Percentiles rank a stretch among this genome's conserved stretches.
phyloP scores from a whole-genome alignment of 257 asterid genomes.

The Schizonepeta tenuifolia region DNA sequence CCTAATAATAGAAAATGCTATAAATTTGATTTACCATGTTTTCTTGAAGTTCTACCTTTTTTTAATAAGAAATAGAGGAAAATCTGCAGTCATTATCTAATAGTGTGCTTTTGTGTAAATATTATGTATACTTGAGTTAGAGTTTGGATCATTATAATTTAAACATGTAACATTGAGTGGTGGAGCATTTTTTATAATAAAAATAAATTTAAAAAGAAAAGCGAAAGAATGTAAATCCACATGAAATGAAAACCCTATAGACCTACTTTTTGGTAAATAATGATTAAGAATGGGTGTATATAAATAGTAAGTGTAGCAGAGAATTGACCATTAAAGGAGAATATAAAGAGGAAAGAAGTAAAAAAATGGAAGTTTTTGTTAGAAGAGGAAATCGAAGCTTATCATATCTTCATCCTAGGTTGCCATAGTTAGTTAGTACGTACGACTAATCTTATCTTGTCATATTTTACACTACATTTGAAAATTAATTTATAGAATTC shows the following conservation, averaged over 20 bases:
- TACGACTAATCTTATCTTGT: constrained; percentile 23
- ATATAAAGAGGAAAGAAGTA: background rate
- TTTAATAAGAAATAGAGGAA: no score
- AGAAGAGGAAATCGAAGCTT: constrained; percentile 28
- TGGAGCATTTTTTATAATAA: background rate
- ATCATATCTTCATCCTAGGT: constrained; percentile 10
- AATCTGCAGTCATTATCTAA: no score
- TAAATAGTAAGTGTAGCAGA: constrained; percentile 21
- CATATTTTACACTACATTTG: background rate
- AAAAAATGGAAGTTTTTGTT: constrained; percentile 27
- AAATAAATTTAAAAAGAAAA: background rate
- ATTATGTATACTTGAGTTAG: no score
- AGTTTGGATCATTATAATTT: background rate
- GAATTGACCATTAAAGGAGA: constrained; percentile 20
- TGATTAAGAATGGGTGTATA: background rate
- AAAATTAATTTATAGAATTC: background rate
- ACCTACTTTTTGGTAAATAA: background rate
- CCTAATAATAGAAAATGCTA: no score
- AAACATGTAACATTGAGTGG: background rate
- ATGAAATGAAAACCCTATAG: constrained; percentile 4
- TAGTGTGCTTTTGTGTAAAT: background rate
- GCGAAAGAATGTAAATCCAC: background rate
- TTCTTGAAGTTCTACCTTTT: no score
- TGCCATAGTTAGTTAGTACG: constrained; percentile 33
- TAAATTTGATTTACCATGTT: no score